phyloP scores from a whole-genome alignment of 140 eudicot genomes.

The Stevia rebaudiana region DNA sequence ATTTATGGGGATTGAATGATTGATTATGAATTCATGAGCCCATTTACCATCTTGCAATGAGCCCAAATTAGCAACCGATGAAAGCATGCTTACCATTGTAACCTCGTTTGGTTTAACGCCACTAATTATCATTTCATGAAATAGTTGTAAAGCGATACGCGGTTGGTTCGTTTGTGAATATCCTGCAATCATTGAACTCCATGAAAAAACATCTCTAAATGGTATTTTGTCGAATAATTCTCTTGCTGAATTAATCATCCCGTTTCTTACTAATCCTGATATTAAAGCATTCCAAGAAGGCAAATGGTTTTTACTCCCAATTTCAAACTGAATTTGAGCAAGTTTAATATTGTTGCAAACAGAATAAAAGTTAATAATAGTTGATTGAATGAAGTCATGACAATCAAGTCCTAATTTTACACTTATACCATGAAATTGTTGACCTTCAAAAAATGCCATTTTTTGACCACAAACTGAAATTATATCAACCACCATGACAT shows the following conservation, averaged over 20 bases:
- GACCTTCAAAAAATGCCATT: constrained; percentile 47
- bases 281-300: constrained; percentile 78
- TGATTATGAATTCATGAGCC: constrained; percentile 18
- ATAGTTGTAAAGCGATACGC: constrained; percentile 6
- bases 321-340: constrained; percentile 55
- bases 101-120: constrained; percentile 36
- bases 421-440: constrained; percentile 15
- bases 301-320: constrained; percentile 49
- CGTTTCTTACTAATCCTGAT: constrained; percentile 57
- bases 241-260: constrained; percentile 50
- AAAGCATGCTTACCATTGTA: constrained; percentile 37
- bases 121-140: constrained; percentile 16
- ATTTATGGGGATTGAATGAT: constrained; percentile 49
- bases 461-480: constrained; percentile 55
- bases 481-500: constrained; percentile 66
- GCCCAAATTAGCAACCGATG: constrained; percentile 23
- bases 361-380: constrained; percentile 63
- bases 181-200: constrained; percentile 92
- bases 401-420: constrained; percentile 26
- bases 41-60: constrained; percentile 10
- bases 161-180: constrained; percentile 43
- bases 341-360: constrained; percentile 40
- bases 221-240: constrained; percentile 59
- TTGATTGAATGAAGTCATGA: constrained; percentile 59
- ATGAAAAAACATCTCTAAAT: constrained; percentile 65